phyloP scores from a whole-genome alignment of 164 flowering plant species.

The Magnolia kwangsiensis region DNA sequence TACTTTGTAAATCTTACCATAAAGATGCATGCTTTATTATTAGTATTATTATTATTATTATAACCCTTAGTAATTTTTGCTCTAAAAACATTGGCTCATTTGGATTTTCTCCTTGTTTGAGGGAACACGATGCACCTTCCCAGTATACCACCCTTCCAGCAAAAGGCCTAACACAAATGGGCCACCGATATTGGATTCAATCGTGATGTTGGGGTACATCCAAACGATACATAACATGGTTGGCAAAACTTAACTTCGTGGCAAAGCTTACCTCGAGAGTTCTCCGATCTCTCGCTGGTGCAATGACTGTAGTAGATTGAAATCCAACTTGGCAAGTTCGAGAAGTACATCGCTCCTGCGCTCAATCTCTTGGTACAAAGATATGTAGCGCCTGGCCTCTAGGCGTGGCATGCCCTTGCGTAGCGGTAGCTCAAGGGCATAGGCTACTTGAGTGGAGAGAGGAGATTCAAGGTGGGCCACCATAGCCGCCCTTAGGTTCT shows the following conservation, averaged over 20 bases:
- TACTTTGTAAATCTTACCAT: too few species aligned
- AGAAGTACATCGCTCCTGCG: background rate
- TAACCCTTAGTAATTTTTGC: too few species aligned
- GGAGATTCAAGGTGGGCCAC: background rate
- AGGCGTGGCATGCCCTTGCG: constrained; percentile 15
- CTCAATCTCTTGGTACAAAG: background rate
- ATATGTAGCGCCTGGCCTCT: constrained; percentile 12
- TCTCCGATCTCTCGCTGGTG: constrained; percentile 3
- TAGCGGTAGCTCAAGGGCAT: constrained; percentile 14
- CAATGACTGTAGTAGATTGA: background rate
- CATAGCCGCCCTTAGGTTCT: background rate
- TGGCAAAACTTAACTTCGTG: too few species aligned
- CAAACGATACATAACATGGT: background rate
- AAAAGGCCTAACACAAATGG: background rate
- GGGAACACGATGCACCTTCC: too few species aligned
- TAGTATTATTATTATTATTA: too few species aligned
- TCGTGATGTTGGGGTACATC: background rate
- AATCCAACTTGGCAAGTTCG: constrained; percentile 8
- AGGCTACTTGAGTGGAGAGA: constrained; percentile 8
- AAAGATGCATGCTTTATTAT: too few species aligned
- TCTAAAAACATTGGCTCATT: background rate
- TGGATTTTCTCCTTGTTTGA: background rate
- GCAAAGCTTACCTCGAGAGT: constrained; percentile 1
- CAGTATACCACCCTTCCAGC: too few species aligned
- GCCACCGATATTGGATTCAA: background rate